These are phyloP conservation scores for Tuber borchii DNA, from an alignment of 495 filamentous ascomycete species.

Conservation along the genomic window DNA sequence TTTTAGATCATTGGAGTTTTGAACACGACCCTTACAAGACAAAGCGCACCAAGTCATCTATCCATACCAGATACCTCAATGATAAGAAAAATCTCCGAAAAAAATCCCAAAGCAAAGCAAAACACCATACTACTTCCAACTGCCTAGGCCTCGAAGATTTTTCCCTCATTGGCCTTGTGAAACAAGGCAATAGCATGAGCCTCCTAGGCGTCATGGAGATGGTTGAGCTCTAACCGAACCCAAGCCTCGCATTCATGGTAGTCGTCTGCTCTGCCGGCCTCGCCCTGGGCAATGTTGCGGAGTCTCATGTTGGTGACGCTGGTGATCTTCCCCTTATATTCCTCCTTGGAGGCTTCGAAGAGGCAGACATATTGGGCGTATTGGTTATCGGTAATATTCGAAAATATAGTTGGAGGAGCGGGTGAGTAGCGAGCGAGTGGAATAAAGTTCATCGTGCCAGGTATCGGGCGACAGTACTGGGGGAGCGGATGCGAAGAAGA, in stretches of 20 bases:
- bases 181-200: background rate
- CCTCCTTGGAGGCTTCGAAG: background rate
- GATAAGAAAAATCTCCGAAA: background rate
- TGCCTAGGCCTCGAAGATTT: background rate
- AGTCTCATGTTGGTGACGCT: background rate
- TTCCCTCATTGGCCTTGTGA: background rate
- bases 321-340: background rate
- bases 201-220: background rate
- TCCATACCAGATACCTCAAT: background rate
- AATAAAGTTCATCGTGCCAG: background rate
- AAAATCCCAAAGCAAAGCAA: background rate
- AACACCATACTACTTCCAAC: background rate
- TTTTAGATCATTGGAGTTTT: background rate
- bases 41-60: background rate
- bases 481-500: background rate
- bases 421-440: background rate
- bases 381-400: background rate
- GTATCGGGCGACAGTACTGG: background rate
- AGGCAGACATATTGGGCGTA: background rate
- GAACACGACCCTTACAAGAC: background rate
- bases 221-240: background rate
- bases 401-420: accelerated
- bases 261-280: background rate
- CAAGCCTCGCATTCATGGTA: background rate
- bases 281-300: background rate